These are phyloP conservation scores for Haplosporangium sp. DNA, from an alignment of 371 early-diverging fungal species.

Conservation along the genomic window DNA sequence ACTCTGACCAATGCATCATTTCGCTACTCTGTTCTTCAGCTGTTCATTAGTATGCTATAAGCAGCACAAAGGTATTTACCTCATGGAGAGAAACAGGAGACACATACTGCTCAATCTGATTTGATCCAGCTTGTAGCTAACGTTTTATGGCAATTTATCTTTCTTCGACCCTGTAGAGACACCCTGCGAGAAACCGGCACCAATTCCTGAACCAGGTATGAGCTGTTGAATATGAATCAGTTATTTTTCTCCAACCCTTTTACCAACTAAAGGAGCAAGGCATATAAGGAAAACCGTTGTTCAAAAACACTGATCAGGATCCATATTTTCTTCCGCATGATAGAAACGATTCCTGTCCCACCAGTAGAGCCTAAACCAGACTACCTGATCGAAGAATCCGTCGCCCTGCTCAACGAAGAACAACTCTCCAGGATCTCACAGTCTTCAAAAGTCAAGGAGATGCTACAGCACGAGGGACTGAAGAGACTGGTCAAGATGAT, in stretches of 20 bases:
- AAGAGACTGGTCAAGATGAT: slow-evolving; percentile 37
- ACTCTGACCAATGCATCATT: not conserved
- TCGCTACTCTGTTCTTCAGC: slow-evolving; percentile 5
- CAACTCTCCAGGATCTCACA: slow-evolving; percentile 35
- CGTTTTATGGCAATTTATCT: not conserved
- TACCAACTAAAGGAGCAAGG: too few relatives aligned
- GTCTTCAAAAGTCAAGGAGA: slow-evolving; percentile 30
- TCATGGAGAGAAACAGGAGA: too few relatives aligned
- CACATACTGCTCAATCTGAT: not conserved
- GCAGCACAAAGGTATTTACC: slow-evolving; percentile 43
- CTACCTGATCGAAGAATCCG: slow-evolving; percentile 43
- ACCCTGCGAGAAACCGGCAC: slow-evolving; percentile 47
- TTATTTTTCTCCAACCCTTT: too few relatives aligned
- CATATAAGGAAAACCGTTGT: too few relatives aligned
- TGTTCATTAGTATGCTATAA: slow-evolving; percentile 53
- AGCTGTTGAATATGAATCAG: not conserved
- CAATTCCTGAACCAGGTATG: slow-evolving; percentile 49
- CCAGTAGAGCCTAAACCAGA: slow-evolving; percentile 39
- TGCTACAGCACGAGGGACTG: slow-evolving; percentile 40
- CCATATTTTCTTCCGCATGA: not conserved
- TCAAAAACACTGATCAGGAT: not conserved
- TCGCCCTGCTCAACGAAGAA: slow-evolving; percentile 31
- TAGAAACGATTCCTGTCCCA: slow-evolving; percentile 45
- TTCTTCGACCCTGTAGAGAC: slow-evolving; percentile 15
- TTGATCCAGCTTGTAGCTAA: not conserved